phyloP scores from a whole-genome alignment of 768 basidiomycete species.

The Filobasidium floriforme region DNA sequence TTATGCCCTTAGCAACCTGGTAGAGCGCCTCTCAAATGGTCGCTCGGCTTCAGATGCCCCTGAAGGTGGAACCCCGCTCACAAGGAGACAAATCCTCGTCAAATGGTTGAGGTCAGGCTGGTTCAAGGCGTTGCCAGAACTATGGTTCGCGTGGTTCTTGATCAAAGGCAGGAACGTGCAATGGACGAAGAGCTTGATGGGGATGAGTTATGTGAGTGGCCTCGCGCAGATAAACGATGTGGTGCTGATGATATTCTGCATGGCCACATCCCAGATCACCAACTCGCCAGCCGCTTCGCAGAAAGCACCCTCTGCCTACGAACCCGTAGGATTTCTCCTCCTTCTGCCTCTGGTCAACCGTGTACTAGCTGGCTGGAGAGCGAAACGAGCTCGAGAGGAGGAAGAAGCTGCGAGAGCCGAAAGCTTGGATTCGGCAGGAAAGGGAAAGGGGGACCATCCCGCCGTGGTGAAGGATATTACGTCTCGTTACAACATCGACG shows the following conservation, averaged over 20 bases:
- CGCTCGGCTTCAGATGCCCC: not conserved
- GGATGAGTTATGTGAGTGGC: slow-evolving; percentile 42
- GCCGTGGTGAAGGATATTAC: slow-evolving; percentile 14
- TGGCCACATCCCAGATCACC: too few species aligned
- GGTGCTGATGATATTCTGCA: too few species aligned
- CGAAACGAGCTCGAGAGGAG: not conserved
- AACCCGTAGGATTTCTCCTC: slow-evolving; percentile 38
- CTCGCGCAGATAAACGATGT: too few species aligned
- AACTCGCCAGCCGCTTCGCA: slow-evolving; percentile 25
- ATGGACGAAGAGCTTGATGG: slow-evolving; percentile 38
- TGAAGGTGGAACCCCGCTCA: not conserved
- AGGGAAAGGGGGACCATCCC: slow-evolving; percentile 10
- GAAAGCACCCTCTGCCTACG: slow-evolving; percentile 30
- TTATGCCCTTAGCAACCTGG: not conserved
- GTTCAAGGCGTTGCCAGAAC: slow-evolving; percentile 31
- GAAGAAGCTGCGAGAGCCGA: not conserved
- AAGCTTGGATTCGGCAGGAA: slow-evolving; percentile 6
- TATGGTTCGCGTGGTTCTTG: slow-evolving; percentile 41
- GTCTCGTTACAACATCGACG: slow-evolving; percentile 25
- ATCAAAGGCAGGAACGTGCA: slow-evolving; percentile 40
- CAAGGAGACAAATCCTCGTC: slow-evolving; percentile 14
- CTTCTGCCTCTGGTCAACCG: slow-evolving; percentile 27
- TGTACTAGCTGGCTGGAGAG: slow-evolving; percentile 8
- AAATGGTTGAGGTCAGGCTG: slow-evolving; percentile 28
- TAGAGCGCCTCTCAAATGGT: not conserved